Conservation (phyloP, 2,329 filamentous ascomycete species). For the Nemania sp. region DNA sequence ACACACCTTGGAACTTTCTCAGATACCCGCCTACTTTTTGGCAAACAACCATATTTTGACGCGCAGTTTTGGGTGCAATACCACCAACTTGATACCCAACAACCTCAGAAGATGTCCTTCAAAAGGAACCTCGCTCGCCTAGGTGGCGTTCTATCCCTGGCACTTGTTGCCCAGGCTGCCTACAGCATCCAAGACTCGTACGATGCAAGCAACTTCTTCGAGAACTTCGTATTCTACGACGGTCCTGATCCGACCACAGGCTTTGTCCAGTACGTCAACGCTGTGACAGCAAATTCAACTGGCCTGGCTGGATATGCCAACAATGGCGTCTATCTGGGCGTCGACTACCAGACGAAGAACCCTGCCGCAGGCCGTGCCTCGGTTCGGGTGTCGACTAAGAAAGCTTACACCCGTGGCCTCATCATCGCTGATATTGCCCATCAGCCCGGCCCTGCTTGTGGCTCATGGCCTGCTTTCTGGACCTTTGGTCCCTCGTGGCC, state of each 20-base stretch:
- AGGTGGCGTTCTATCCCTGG: slow-evolving; percentile 32
- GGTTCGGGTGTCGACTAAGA: slow-evolving; percentile 70
- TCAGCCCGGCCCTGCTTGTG: slow-evolving; percentile 74
- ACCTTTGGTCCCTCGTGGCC: slow-evolving; percentile 73
- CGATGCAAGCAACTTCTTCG: slow-evolving; percentile 60
- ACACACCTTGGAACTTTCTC: neutral
- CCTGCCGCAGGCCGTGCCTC: slow-evolving; percentile 67
- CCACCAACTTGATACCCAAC: slow-evolving; percentile 7
- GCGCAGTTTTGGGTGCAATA: neutral
- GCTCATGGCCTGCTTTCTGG: slow-evolving; percentile 78
- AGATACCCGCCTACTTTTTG: slow-evolving; percentile 11
- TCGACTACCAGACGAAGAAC: slow-evolving; percentile 64
- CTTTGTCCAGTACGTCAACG: slow-evolving; percentile 71
- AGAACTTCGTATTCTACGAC: slow-evolving; percentile 60
- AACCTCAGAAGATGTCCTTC: slow-evolving; percentile 30
- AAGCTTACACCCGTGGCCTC: slow-evolving; percentile 69
- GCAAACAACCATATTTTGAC: slow-evolving; percentile 6
- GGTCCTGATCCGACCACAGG: slow-evolving; percentile 72
- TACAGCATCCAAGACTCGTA: slow-evolving; percentile 56
- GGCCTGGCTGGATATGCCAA: slow-evolving; percentile 62
- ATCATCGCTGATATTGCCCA: slow-evolving; percentile 75
- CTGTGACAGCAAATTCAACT: slow-evolving; percentile 58
- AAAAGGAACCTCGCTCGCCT: slow-evolving; percentile 33
- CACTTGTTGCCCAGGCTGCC: slow-evolving; percentile 36
- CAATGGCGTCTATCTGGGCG: slow-evolving; percentile 68